Base-by-base conservation (phyloP, 1,284 basidiomycete species). In the Sporisorium exsertum region DNA sequence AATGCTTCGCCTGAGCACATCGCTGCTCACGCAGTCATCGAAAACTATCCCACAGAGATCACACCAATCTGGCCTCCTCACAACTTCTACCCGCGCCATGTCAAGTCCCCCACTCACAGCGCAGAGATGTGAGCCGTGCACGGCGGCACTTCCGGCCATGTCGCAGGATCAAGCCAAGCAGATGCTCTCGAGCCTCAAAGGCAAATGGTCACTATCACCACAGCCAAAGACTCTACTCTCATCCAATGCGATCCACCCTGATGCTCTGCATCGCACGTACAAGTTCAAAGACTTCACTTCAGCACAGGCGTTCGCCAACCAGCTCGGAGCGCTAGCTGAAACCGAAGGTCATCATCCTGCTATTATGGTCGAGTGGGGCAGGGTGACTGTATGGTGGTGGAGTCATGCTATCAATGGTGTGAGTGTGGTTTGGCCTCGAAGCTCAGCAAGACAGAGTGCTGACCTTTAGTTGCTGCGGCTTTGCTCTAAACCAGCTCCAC, bases 321-420 rank as follows among this genome's bases (percentile, higher is more conserved):
- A 50, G 26, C 58, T 85, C 29, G 84, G 76, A 5, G 53, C 58
- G 24, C 59, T 76, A n/a, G 78, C 84, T 1, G 84, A 85, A 40
- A 42, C 22, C 5, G 55, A 84, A 32, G 77, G 79, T 0, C 84
- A 85, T 45, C 84, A 85, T 61, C 84, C 84, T 2, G 78, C 78
- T 0, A 64, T 85, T 56, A 66, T 84, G 63, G 64, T 80, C 20
- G 83, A 82, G 52, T 85, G 83, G 81, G 84, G 84, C 24, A 64
- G 72, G 42, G 84, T 84, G 18, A 69, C 66, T 7, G 79, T 84
- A 1, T 83, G 74, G 58, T 85, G 84, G 84, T 85, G 84, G 84
- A 83, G 83, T 24, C 84, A 85, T 58, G 64, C 79, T 6, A 78
- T 83, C 54, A 67, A 74, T 18, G 83, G 84, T 10, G 81, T 84